These are phyloP conservation scores for Xylariaceae sp. DNA, from an alignment of 2,329 filamentous ascomycete genomes.

Conservation along the genomic window DNA sequence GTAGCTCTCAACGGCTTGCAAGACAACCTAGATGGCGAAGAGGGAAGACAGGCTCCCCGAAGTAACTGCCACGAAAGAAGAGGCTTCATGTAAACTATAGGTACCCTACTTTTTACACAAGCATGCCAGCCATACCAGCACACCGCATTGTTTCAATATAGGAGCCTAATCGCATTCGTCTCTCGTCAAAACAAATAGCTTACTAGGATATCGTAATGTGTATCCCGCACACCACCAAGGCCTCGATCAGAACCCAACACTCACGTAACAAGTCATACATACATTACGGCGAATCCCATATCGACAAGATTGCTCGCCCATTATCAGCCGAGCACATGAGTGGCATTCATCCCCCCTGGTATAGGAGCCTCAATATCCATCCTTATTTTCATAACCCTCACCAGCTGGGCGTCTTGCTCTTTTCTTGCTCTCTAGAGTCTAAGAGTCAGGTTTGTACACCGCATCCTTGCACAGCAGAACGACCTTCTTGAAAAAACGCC, in stretches of 20 bases:
- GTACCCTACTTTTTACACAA: background rate
- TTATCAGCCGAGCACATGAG: background rate
- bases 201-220: background rate
- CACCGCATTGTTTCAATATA: background rate
- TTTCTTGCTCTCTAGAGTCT: no score
- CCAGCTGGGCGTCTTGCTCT: constrained; percentile 18
- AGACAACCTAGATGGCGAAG: no score
- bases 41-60: no score
- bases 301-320: background rate
- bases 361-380: background rate
- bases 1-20: no score
- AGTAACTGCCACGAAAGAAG: no score
- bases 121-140: background rate
- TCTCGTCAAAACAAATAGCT: constrained; percentile 1
- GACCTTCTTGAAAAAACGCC: constrained; percentile 95
- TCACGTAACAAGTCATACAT: background rate
- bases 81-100: no score
- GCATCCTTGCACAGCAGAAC: constrained; percentile 82
- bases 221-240: background rate
- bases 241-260: background rate
- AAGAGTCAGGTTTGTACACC: constrained; percentile 58
- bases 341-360: background rate
- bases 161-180: background rate
- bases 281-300: constrained; percentile 2
- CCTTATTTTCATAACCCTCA: background rate